Conservation (phyloP, 225 moss, liverwort and hornwort species). For the Polytrichum formosum region DNA sequence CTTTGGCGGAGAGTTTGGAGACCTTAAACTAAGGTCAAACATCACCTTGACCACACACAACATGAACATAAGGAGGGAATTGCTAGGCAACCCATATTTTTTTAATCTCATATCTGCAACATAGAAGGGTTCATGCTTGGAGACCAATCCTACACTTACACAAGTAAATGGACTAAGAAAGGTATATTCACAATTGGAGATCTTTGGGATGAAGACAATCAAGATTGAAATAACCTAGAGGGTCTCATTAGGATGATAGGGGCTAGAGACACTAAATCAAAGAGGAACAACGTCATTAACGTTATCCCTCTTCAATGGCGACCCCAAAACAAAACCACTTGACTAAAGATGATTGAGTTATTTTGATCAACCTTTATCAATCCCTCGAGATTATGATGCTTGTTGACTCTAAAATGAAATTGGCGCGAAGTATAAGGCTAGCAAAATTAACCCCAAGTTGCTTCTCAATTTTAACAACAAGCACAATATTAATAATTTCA, state of each 20-base stretch:
- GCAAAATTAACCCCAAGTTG: background rate
- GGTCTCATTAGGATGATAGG: background rate
- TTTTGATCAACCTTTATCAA: background rate
- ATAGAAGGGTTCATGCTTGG: background rate
- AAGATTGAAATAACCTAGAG: background rate
- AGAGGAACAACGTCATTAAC: no score
- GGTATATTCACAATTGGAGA: background rate
- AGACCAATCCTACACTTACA: no score
- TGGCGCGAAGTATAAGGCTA: background rate
- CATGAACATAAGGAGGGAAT: background rate
- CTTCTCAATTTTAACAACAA: background rate
- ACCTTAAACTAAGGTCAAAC: no score
- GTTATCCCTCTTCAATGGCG: background rate
- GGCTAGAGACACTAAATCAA: no score
- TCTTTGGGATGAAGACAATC: background rate
- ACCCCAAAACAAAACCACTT: background rate
- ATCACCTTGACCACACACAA: background rate
- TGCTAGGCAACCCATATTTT: background rate
- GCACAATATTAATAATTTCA: background rate
- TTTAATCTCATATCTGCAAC: background rate
- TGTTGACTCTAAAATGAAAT: no score
- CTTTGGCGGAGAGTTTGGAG: no score
- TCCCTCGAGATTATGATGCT: rapidly evolving
- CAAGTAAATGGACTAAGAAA: background rate
- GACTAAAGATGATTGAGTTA: background rate